phyloP scores from a whole-genome alignment of 441 rosid species.

The Viola pubescens region DNA sequence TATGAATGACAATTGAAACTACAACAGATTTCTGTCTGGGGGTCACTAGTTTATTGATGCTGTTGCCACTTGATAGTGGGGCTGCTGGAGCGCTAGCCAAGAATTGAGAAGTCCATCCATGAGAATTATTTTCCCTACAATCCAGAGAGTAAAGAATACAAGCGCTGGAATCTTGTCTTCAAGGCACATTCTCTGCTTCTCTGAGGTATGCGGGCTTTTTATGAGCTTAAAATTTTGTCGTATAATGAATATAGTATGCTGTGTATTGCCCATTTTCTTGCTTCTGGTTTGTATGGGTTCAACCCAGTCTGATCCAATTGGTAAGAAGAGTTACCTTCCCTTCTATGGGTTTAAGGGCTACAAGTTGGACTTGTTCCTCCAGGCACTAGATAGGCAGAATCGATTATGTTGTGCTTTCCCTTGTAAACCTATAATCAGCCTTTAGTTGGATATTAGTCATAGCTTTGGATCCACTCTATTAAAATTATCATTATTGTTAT shows the following conservation, averaged over 20 bases:
- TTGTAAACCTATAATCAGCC: too few species aligned
- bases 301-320: not conserved
- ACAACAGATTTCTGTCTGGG: conserved; percentile 4
- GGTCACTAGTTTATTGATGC: conserved; percentile 16
- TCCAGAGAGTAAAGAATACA: conserved; percentile 65
- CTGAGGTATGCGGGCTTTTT: conserved; percentile 53
- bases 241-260: not conserved
- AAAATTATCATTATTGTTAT: too few species aligned
- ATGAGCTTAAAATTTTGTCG: conserved; percentile 6
- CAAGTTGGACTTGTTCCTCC: too few species aligned
- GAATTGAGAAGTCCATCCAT: conserved; percentile 72
- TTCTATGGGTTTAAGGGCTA: too few species aligned
- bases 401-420: too few species aligned
- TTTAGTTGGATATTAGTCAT: too few species aligned
- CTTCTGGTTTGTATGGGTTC: too few species aligned
- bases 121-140: conserved; percentile 69
- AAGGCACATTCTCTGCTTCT: conserved; percentile 72
- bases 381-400: not conserved
- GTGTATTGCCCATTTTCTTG: too few species aligned
- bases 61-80: conserved; percentile 55
- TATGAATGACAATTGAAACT: conserved; percentile 6
- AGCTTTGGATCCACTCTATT: too few species aligned
- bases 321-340: not conserved
- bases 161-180: conserved; percentile 56
- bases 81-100: conserved; percentile 83